Evolutionary conservation across 192 early-diverging fungal species (phyloP).

Genomic region (Backusella australiensis): DNA sequence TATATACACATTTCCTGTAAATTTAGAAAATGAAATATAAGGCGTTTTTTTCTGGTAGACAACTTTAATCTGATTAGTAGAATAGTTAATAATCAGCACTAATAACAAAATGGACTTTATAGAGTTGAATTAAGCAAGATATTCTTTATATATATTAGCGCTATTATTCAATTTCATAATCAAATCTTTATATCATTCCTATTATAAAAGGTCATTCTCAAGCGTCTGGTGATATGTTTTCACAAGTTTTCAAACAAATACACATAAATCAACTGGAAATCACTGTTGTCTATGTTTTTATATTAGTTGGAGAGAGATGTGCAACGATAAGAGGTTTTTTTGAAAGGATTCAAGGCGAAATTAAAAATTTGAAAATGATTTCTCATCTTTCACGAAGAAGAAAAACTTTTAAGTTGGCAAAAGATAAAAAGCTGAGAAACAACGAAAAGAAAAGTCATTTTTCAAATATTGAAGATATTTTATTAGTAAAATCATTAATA

Average conservation of each 20-base stretch:
- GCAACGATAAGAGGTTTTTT: neutral
- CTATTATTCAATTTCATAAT: neutral
- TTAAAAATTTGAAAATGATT: neutral
- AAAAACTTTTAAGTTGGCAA: neutral
- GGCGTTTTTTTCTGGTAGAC: too few species aligned
- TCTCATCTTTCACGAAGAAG: neutral
- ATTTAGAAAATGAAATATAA: neutral
- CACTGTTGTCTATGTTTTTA: neutral
- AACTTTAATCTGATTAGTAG: neutral
- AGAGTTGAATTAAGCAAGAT: neutral
- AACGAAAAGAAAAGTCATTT: too few species aligned
- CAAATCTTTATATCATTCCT: neutral
- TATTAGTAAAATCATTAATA: neutral
- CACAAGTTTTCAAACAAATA: neutral
- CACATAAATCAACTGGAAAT: neutral
- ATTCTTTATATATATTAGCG: neutral
- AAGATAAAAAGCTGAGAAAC: too few species aligned
- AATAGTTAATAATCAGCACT: neutral
- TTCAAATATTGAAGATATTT: too few species aligned
- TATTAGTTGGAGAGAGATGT: neutral
- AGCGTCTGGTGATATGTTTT: neutral
- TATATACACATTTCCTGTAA: neutral
- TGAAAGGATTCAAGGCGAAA: neutral
- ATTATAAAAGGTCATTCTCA: neutral
- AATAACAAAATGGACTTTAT: neutral